Conservation (phyloP, 192 early-diverging fungal species). For the Podila epigama region DNA sequence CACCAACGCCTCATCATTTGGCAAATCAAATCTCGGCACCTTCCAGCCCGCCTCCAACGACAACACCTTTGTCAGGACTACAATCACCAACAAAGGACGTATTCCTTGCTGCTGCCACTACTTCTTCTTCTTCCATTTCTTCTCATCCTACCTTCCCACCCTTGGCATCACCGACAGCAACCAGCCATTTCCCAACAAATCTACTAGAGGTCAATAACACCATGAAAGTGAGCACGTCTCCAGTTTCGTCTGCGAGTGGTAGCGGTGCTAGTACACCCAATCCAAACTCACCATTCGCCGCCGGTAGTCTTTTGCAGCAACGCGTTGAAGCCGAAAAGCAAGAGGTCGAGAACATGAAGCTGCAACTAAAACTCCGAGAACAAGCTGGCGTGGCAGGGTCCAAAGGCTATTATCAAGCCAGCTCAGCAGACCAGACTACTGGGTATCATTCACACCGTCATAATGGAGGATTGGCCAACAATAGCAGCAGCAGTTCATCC, state of each 20-base stretch:
- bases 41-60: too few relatives aligned
- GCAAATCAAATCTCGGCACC: too few relatives aligned
- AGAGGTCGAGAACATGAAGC: constrained; percentile 40
- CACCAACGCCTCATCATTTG: too few relatives aligned
- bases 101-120: too few relatives aligned
- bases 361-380: constrained; percentile 34
- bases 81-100: too few relatives aligned
- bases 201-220: too few relatives aligned
- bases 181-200: too few relatives aligned
- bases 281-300: constrained; percentile 20
- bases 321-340: constrained; percentile 46
- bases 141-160: too few relatives aligned
- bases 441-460: background rate
- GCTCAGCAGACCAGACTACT: background rate
- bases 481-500: background rate
- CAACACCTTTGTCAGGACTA: too few relatives aligned
- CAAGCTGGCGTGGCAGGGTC: constrained; percentile 44
- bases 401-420: background rate
- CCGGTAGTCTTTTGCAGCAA: constrained; percentile 44
- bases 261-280: background rate
- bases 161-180: too few relatives aligned
- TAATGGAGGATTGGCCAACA: background rate
- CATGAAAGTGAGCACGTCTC: too few relatives aligned
- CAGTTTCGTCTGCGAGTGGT: background rate
- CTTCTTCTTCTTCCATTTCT: too few relatives aligned